Evolutionary conservation across 2,329 filamentous ascomycete genomes (phyloP).

Genomic region (Penicillium sp.): DNA sequence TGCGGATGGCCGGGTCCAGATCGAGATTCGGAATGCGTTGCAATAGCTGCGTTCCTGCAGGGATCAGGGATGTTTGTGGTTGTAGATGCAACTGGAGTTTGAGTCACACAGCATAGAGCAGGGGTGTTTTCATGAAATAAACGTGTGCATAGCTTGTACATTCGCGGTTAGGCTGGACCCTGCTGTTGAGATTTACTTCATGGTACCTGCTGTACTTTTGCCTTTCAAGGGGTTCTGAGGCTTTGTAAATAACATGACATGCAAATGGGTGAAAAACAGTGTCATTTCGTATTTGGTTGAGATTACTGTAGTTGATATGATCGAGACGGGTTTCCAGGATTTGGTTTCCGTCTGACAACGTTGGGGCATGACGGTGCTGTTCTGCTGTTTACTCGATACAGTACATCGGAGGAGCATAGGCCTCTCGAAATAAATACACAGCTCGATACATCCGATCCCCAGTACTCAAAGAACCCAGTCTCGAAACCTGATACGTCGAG

Average conservation of each 20-base stretch:
- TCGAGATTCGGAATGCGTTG: slow-evolving; percentile 65
- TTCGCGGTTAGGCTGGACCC: slow-evolving; percentile 1
- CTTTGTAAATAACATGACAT: background rate
- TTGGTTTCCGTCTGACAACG: background rate
- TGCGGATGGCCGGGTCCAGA: slow-evolving; percentile 58
- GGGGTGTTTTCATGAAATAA: slow-evolving; percentile 4
- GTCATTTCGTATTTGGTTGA: background rate
- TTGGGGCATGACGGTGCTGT: background rate
- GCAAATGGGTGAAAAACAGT: background rate
- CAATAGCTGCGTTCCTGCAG: slow-evolving; percentile 25
- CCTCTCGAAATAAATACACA: background rate
- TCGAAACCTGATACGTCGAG: background rate
- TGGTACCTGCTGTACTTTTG: background rate
- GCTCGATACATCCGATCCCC: background rate
- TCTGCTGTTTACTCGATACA: background rate
- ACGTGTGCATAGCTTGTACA: slow-evolving; percentile 8
- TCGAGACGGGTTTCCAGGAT: too few relatives aligned
- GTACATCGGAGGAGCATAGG: background rate
- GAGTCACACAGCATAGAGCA: slow-evolving; percentile 9
- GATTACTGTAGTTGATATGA: background rate
- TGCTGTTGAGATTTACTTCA: background rate
- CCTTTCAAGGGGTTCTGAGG: background rate
- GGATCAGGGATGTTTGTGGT: slow-evolving; percentile 35
- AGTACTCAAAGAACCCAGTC: background rate
- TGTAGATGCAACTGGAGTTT: background rate